A percentile compares a stretch with the other conserved stretches of the same genome.
phyloP scores from a whole-genome alignment of 2,329 filamentous ascomycete genomes.

The Simplicillium aogashimaense region DNA sequence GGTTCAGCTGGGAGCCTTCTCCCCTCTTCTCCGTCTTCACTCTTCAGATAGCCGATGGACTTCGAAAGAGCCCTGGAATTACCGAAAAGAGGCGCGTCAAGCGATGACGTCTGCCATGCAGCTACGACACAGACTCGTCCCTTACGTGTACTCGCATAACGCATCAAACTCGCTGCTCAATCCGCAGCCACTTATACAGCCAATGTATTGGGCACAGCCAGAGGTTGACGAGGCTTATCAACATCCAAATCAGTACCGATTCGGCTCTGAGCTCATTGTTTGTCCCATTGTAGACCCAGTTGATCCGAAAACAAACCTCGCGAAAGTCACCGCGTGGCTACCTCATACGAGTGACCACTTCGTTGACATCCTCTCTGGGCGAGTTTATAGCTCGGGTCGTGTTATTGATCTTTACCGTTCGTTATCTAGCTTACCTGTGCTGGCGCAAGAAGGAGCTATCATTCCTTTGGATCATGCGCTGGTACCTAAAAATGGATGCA shows the following conservation, averaged over 20 bases:
- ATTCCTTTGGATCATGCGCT: slow-evolving; percentile 35
- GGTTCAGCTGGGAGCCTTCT: slow-evolving; percentile 53
- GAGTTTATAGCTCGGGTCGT: slow-evolving; percentile 41
- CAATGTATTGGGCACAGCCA: slow-evolving; percentile 47
- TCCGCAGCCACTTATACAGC: slow-evolving; percentile 40
- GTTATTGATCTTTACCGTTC: slow-evolving; percentile 34
- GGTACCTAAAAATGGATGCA: slow-evolving; percentile 28
- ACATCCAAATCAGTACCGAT: slow-evolving; percentile 42
- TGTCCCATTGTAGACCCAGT: slow-evolving; percentile 38
- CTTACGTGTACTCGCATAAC: slow-evolving; percentile 41
- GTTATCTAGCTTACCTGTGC: slow-evolving; percentile 34
- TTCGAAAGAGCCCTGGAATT: slow-evolving; percentile 46
- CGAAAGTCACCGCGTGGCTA: slow-evolving; percentile 37
- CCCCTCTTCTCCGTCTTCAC: slow-evolving; percentile 22
- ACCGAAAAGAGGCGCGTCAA: slow-evolving; percentile 27
- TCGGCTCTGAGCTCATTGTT: slow-evolving; percentile 41
- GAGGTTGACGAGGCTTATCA: slow-evolving; percentile 36
- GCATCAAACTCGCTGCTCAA: too few relatives aligned
- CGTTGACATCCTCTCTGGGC: slow-evolving; percentile 42
- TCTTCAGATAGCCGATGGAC: slow-evolving; percentile 37
- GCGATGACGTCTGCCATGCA: slow-evolving; percentile 35
- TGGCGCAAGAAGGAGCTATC: slow-evolving; percentile 43
- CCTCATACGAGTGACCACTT: slow-evolving; percentile 29
- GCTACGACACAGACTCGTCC: slow-evolving; percentile 42
- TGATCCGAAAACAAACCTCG: slow-evolving; percentile 30